Base-by-base conservation (phyloP, 2,329 filamentous ascomycete genomes). In the Aureobasidium melanogenum region DNA sequence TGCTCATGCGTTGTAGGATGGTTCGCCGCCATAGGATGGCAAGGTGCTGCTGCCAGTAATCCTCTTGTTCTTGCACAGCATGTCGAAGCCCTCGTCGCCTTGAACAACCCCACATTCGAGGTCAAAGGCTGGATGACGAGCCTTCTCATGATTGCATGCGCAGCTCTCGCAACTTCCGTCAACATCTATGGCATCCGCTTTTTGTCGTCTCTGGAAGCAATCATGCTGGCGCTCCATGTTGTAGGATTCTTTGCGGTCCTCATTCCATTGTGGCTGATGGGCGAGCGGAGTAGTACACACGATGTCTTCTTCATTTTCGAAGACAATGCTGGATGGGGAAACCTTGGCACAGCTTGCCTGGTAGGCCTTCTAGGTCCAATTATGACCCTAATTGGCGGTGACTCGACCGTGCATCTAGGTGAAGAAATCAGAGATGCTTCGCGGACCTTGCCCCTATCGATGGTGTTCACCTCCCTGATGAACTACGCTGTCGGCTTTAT, bases 231-330 rank as follows among this genome's bases (percentile, higher is more conserved):
- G 10, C 60, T 69, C 5, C 69, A 70, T 63, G 58, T 68, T 10
- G 66, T 68, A 48, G 70, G 69, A 36, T 72, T 71, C 63, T 64
- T 71, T 48, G 67, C 66, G 14, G 68, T 69, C 43, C 52, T 71
- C 36, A 63, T 68, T 19, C 62, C 68, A 36, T 64, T 71, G 54
- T 70, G 67, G 68, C 60, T 67, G 2, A 67, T 70, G 57, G 66
- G 64, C 17, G 64, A 62, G n/a, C 47, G 51, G 28, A 56, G 47
- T 7, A 43, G n/a, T 22, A 52, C 39, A 12, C 54, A 65, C 15
- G 60, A 64, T 14, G 65, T 64, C 44, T 71, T 70, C 57, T 67
- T 64, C 38, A 56, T 60, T 0, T 70, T 71, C 50, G 41, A 63
- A 22, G 66, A 70, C 39, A 62, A 63, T 24, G 66, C 66, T 32